Base-by-base conservation (phyloP, 2,329 filamentous ascomycete species). In the Aspergillus sp. region DNA sequence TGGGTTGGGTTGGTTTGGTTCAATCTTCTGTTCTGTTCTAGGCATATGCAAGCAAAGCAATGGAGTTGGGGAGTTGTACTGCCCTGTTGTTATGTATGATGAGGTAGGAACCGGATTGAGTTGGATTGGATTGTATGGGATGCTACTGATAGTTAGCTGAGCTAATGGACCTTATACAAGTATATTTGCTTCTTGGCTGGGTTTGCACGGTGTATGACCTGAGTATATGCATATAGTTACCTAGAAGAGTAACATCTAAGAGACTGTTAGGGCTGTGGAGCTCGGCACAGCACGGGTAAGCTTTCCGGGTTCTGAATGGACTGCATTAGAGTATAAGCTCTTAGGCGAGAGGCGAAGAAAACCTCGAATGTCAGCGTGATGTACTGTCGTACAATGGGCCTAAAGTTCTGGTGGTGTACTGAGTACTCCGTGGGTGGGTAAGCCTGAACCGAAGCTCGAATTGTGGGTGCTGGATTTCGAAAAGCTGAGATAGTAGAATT, bases 131-230 rank as follows among this genome's bases (percentile, higher is more conserved):
- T 53, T 39, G 44, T 15, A 33, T 37, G n/a, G 41, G 40, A 46
- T 53, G 50, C 39, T 52, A 52, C 37, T 53, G 50, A 52, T 52
- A 52, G 50, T 46, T 53, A 46, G 51, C 51, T 53, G 41, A 53
- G 51, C 51, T 53, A 53, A 53, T 53, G 41, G 51, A 53, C 40
- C 40, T 44, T 44, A 44, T 44, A 44, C 12, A 37, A 37, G 33
- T 14, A 15, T 9, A 6, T 37, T 37, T 37, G 11, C 33, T 37
- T 37, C 33, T 37, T 37, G 33, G 4, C 33, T 12, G 14, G 33
- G 33, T 37, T 37, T 37, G 6, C 14, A 37, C 15, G 1, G 35
- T 37, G 15, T 37, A n/a, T 37, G 6, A 12, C 14, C 33, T 37
- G 33, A 37, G 11, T 27, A 27, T 27, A 27, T 31, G 27, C 27